Evolutionary conservation across 495 filamentous ascomycete genomes (phyloP).

Genomic region (Penicillium diatomitis): DNA sequence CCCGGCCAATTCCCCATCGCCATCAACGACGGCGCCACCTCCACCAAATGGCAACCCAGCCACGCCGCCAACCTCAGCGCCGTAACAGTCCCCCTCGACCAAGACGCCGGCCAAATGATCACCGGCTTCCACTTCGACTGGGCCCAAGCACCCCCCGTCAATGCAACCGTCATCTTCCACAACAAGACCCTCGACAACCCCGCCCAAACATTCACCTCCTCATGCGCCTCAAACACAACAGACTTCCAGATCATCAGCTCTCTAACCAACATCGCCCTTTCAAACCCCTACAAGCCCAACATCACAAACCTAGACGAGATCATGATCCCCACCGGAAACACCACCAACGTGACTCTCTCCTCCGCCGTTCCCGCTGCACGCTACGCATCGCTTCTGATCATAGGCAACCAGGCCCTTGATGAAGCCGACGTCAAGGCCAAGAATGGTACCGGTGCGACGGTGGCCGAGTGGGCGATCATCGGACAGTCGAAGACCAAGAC

Average conservation of each 20-base stretch:
- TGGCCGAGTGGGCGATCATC: conserved; percentile 64
- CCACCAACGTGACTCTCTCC: conserved; percentile 35
- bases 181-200: conserved; percentile 30
- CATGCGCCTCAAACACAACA: not conserved
- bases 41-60: conserved; percentile 64
- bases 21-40: conserved; percentile 59
- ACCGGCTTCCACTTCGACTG: conserved; percentile 57
- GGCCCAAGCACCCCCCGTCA: conserved; percentile 50
- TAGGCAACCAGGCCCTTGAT: conserved; percentile 36
- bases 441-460: conserved; percentile 53
- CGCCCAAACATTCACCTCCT: not conserved
- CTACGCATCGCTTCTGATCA: conserved; percentile 38
- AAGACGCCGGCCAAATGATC: conserved; percentile 35
- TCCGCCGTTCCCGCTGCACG: conserved; percentile 23
- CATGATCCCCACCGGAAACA: conserved; percentile 34
- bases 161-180: conserved; percentile 47
- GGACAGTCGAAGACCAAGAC: conserved; percentile 8
- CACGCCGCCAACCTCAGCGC: conserved; percentile 36
- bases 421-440: conserved; percentile 34
- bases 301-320: conserved; percentile 23
- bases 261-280: conserved; percentile 23
- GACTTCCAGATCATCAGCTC: conserved; percentile 12
- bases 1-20: conserved; percentile 66
- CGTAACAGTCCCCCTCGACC: conserved; percentile 39
- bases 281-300: conserved; percentile 26